phyloP scores from a whole-genome alignment of 768 basidiomycete species.

The Psilocybe tampanensis region DNA sequence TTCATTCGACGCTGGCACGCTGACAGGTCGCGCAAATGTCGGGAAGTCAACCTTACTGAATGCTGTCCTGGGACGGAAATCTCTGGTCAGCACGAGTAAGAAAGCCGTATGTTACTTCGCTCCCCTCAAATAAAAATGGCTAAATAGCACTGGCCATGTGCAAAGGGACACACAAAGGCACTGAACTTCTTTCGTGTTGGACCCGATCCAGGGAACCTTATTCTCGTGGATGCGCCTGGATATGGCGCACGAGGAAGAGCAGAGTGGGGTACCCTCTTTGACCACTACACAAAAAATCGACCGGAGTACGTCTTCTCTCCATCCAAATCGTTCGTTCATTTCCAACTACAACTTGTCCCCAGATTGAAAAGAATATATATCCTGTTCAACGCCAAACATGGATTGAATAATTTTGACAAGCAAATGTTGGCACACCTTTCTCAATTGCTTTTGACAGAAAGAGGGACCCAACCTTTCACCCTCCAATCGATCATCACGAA shows the following conservation, averaged over 20 bases:
- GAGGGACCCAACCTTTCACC: constrained; percentile 49
- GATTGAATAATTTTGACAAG: constrained; percentile 55
- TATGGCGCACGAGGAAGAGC: constrained; percentile 74
- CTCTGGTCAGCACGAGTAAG: constrained; percentile 64
- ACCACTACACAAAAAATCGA: constrained; percentile 62
- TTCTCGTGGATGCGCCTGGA: constrained; percentile 81
- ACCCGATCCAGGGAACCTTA: constrained; percentile 52
- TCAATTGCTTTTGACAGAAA: constrained; percentile 36
- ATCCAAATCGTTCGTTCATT: constrained; percentile 1
- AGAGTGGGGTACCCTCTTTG: constrained; percentile 76
- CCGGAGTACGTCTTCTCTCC: constrained; percentile 49
- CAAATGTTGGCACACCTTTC: constrained; percentile 64
- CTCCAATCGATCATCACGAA: constrained; percentile 78
- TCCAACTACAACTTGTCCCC: background rate
- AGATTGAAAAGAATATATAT: constrained; percentile 75
- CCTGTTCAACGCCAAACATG: constrained; percentile 69
- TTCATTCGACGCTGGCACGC: background rate
- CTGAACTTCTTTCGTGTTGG: constrained; percentile 79
- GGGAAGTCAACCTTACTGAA: constrained; percentile 81
- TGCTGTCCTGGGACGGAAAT: constrained; percentile 59
- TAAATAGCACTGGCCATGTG: background rate
- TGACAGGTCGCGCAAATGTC: constrained; percentile 71
- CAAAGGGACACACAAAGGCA: constrained; percentile 69
- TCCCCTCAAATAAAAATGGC: background rate
- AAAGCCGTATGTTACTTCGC: constrained; percentile 56